Base-by-base conservation (phyloP, 169 alveolate genomes). In the Theileria parva region DNA sequence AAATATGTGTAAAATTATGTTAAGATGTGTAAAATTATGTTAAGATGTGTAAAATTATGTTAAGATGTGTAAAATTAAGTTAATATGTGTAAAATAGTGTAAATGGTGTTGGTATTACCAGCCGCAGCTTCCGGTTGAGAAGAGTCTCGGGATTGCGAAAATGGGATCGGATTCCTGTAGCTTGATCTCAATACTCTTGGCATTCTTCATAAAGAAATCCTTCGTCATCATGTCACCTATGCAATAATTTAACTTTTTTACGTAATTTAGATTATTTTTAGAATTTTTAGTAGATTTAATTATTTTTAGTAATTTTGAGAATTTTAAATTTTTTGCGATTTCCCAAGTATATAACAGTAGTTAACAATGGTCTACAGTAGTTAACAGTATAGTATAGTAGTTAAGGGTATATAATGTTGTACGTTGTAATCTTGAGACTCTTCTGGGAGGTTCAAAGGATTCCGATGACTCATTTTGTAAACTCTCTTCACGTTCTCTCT, bases 111-210 rank as follows among this genome's bases (percentile, higher is more conserved):
- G 8, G 17, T 13, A 44, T 11, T 80, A 89, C 94, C 94, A 89
- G 61, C 94, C 94, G 55, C 92, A 86, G 75, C 91, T 89, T 15
- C 87, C 91, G 23, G 94, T 89, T 30, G 91, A 86, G 72, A 89
- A 89, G 30, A 64, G 50, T 79, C 91, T 78, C 48, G 92, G 91
- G 21, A 55, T 53, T 2, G 76, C 70, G 37, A 80, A 67, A 21
- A 61, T 37, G 19, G 84, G 50, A 15, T 80, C 76, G 30, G 79
- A 89, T 34, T 85, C 65, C 60, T 72, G 80, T 32, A 89, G 79
- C 51, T 81, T 81, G 27, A 89, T 55, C 44, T 81, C 70, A 48
- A 78, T 70, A 13, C 86, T n/a, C 55, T 74, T 50, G 25, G 94
- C 92, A 61, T 80, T 86, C 32, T 77, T 69, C 66, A 86, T 32